Percentiles rank a stretch among this genome's conserved stretches.
These are phyloP conservation scores for Colletotrichum limetticola DNA, from an alignment of 2,329 filamentous ascomycete species.

Conservation along the genomic window DNA sequence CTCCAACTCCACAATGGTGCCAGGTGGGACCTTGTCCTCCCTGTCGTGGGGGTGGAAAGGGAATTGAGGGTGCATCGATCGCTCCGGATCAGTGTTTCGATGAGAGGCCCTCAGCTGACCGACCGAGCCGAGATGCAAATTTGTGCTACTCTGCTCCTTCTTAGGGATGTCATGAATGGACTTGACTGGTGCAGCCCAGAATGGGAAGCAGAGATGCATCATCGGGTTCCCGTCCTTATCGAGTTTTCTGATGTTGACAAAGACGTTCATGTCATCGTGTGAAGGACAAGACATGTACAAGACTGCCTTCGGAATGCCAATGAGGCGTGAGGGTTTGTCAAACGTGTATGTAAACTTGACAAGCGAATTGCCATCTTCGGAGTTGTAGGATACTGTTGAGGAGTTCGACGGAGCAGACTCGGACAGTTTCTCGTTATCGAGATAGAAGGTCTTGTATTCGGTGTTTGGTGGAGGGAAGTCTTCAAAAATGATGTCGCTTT, in stretches of 20 bases:
- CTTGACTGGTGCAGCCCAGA: conserved; percentile 40
- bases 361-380: conserved; percentile 40
- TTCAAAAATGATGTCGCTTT: conserved; percentile 45
- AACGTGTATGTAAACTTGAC: conserved; percentile 53
- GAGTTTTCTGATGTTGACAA: conserved; percentile 55
- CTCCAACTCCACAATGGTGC: conserved; percentile 55
- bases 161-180: conserved; percentile 42
- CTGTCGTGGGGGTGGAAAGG: conserved; percentile 50
- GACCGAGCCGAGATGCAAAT: conserved; percentile 52
- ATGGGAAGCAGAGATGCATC: conserved; percentile 55
- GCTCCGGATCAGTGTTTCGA: conserved; percentile 47
- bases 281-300: conserved; percentile 56
- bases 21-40: conserved; percentile 52
- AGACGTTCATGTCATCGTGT: conserved; percentile 56
- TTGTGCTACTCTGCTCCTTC: conserved; percentile 51
- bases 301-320: conserved; percentile 57
- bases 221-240: conserved; percentile 53
- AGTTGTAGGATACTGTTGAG: conserved; percentile 44
- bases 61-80: conserved; percentile 45
- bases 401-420: not conserved
- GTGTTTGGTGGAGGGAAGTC: conserved; percentile 49
- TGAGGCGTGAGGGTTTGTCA: conserved; percentile 47
- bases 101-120: conserved; percentile 58
- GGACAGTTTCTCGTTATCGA: conserved; percentile 35
- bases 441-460: conserved; percentile 45